Percentiles rank a stretch among this genome's conserved stretches.
Evolutionary conservation across 1,284 basidiomycete species (phyloP).

Genomic region (Volvariella volvacea): DNA sequence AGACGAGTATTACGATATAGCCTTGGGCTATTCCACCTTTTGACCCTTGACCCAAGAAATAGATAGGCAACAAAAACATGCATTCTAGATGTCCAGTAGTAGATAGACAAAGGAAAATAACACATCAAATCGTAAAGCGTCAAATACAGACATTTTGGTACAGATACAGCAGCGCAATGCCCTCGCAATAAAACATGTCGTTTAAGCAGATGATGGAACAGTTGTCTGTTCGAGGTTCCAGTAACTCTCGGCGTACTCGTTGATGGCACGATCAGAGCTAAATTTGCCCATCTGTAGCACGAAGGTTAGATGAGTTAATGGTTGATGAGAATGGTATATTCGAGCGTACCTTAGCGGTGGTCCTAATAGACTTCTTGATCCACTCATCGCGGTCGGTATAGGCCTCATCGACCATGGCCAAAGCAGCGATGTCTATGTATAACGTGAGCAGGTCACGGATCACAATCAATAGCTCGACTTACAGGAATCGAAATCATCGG

Average conservation of each 20-base stretch:
- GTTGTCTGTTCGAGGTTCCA: conserved; percentile 57
- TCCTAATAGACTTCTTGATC: conserved; percentile 87
- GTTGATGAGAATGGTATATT: not conserved
- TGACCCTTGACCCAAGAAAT: no score
- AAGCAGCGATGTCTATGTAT: conserved; percentile 64
- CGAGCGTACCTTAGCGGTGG: conserved; percentile 60
- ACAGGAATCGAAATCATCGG: conserved; percentile 92
- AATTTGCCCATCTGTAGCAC: conserved; percentile 82
- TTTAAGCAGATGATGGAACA: conserved; percentile 9
- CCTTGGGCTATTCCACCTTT: no score
- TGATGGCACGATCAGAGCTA: conserved; percentile 86
- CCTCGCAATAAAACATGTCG: conserved; percentile 1
- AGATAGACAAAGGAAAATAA: no score
- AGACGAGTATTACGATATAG: no score
- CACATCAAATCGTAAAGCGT: no score
- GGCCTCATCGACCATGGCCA: conserved; percentile 81
- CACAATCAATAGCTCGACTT: conserved; percentile 16
- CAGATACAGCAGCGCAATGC: not conserved
- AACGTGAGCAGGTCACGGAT: not conserved
- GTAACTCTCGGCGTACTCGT: conserved; percentile 81
- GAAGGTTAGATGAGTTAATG: not conserved
- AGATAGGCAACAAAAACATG: no score
- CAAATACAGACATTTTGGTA: no score
- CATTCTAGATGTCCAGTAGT: no score
- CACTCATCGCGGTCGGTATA: conserved; percentile 78